phyloP scores from a whole-genome alignment of 106 monocot genomes.

The Acorus gramineus region DNA sequence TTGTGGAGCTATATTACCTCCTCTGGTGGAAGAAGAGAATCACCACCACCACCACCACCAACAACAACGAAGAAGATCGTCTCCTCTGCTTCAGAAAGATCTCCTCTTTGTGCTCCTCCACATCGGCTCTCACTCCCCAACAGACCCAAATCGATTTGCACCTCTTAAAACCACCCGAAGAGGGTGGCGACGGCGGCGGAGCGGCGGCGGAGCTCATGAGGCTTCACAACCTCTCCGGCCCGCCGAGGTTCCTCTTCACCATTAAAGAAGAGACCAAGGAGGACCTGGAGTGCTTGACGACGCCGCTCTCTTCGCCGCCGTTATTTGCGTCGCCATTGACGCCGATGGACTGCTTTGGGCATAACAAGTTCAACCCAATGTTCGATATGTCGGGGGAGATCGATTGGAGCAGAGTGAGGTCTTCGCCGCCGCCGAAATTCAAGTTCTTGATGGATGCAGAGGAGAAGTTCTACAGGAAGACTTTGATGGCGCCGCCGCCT shows the following conservation, averaged over 20 bases:
- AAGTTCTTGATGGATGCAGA: constrained; percentile 2
- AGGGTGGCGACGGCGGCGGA: too few species aligned
- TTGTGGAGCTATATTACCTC: too few species aligned
- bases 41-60: background rate
- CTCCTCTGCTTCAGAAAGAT: too few species aligned
- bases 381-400: background rate
- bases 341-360: background rate
- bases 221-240: background rate
- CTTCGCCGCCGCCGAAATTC: background rate
- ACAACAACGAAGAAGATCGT: too few species aligned
- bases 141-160: too few species aligned
- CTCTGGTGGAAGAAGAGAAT: too few species aligned
- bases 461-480: constrained; percentile 6
- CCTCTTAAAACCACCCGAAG: too few species aligned
- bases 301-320: background rate
- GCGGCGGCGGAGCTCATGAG: too few species aligned
- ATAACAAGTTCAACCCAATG: background rate
- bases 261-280: too few species aligned
- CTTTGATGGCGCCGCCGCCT: background rate
- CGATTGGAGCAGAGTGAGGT: background rate
- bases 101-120: too few species aligned
- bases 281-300: background rate
- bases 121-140: too few species aligned
- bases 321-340: background rate
- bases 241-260: too few species aligned